A percentile compares a stretch with the other conserved stretches of the same genome.
Conservation (phyloP, 139 green algal genomes). For the Coelastrella sp. region DNA sequence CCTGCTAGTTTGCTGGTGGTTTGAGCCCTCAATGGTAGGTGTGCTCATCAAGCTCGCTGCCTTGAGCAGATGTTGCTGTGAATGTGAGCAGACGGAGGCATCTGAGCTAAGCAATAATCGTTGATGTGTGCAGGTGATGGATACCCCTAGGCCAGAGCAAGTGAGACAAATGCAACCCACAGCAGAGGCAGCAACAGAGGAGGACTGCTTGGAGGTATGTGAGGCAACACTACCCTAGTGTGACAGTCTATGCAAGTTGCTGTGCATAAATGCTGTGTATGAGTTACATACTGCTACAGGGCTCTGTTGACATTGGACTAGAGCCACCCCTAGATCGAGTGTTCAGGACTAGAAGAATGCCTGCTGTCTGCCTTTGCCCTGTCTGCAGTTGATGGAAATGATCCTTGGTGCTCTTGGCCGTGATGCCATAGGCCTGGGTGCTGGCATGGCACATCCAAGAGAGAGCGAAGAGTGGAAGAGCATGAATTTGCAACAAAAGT, state of each 20-base stretch:
- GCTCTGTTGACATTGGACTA: neutral
- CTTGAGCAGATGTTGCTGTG: too few species aligned
- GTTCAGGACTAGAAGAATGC: neutral
- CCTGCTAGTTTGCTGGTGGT: neutral
- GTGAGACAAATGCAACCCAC: constrained; percentile 73
- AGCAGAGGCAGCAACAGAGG: constrained; percentile 70
- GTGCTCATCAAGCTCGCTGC: too few species aligned
- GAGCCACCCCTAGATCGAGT: neutral
- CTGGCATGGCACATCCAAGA: constrained; percentile 81
- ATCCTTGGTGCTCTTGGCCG: constrained; percentile 88
- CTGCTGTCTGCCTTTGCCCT: neutral
- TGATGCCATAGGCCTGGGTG: constrained; percentile 85
- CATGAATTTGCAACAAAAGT: constrained; percentile 73
- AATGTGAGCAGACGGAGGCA: too few species aligned
- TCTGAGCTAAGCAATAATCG: too few species aligned
- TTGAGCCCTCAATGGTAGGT: too few species aligned
- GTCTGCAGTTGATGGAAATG: constrained; percentile 88
- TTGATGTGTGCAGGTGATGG: constrained; percentile 60
- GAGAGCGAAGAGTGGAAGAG: constrained; percentile 86
- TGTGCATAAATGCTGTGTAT: too few species aligned
- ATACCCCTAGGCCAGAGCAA: constrained; percentile 72
- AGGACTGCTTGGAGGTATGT: constrained; percentile 77
- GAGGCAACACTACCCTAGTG: neutral
- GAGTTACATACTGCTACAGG: too few species aligned
- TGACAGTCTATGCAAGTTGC: neutral